phyloP scores from a whole-genome alignment of 73 alveolate species.

The Stentor roeselii region DNA sequence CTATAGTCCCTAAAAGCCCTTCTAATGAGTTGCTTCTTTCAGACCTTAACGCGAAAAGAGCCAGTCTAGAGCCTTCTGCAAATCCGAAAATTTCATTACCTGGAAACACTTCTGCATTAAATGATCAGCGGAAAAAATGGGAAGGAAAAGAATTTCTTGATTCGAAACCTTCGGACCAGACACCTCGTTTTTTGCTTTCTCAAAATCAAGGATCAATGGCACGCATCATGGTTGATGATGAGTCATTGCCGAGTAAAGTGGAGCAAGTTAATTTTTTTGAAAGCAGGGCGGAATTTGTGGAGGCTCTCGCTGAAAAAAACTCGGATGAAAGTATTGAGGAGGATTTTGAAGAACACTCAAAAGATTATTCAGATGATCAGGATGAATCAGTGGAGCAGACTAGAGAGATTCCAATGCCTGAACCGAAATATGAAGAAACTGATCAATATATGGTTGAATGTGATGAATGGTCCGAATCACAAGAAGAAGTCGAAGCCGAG shows the following conservation, averaged over 20 bases:
- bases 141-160: neutral
- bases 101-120: too few relatives aligned
- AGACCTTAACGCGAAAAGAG: too few relatives aligned
- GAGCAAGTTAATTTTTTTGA: neutral
- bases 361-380: neutral
- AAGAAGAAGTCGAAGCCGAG: neutral
- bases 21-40: too few relatives aligned
- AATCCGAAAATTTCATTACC: too few relatives aligned
- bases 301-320: too few relatives aligned
- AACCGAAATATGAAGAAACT: slow-evolving; percentile 21
- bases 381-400: neutral
- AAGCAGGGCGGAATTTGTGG: neutral
- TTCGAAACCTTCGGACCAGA: neutral
- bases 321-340: neutral
- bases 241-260: neutral
- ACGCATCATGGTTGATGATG: neutral
- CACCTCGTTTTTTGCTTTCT: neutral
- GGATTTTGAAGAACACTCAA: neutral
- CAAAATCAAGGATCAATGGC: neutral
- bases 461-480: neutral
- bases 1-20: too few relatives aligned
- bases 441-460: neutral
- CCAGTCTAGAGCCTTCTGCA: too few relatives aligned
- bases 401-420: neutral
- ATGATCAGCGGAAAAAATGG: neutral